Evolutionary conservation across 441 rosid species (phyloP).

Genomic region (Arabidopsis hybrid): DNA sequence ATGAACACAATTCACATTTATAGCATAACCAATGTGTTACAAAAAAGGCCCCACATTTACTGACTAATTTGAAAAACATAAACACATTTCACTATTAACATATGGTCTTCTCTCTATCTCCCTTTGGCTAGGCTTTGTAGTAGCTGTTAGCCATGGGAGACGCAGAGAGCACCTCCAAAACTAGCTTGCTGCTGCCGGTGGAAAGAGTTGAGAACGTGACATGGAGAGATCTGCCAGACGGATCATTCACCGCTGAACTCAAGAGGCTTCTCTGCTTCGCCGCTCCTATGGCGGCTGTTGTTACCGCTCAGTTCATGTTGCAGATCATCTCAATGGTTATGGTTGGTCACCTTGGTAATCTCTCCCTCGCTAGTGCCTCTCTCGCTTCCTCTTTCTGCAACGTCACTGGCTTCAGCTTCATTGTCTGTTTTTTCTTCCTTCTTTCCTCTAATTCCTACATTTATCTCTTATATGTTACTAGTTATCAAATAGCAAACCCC

Average conservation of each 20-base stretch:
- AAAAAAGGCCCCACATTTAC: no score
- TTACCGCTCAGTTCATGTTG: constrained; percentile 51
- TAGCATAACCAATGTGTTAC: no score
- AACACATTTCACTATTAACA: no score
- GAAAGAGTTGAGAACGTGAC: constrained; percentile 38
- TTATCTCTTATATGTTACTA: neutral
- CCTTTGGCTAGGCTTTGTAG: no score
- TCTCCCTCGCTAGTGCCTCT: constrained; percentile 63
- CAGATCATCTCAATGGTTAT: constrained; percentile 61
- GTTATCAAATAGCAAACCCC: neutral
- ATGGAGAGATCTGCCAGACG: constrained; percentile 40
- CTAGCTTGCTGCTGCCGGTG: constrained; percentile 14
- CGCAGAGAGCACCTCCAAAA: constrained; percentile 25
- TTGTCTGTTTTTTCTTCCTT: constrained; percentile 42
- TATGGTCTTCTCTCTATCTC: no score
- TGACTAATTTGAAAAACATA: no score
- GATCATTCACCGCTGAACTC: constrained; percentile 48
- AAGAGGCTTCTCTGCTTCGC: constrained; percentile 55
- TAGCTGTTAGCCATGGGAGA: constrained; percentile 22
- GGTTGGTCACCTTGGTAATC: constrained; percentile 72
- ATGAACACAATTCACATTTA: no score
- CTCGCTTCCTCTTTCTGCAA: constrained; percentile 54
- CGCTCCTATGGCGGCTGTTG: constrained; percentile 68
- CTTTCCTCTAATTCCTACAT: neutral
- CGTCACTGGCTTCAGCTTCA: constrained; percentile 63